Evolutionary conservation across 192 early-diverging fungal genomes (phyloP), one percentile per base, ranked within the genome.

Genomic region (Mortierella antarctica): DNA sequence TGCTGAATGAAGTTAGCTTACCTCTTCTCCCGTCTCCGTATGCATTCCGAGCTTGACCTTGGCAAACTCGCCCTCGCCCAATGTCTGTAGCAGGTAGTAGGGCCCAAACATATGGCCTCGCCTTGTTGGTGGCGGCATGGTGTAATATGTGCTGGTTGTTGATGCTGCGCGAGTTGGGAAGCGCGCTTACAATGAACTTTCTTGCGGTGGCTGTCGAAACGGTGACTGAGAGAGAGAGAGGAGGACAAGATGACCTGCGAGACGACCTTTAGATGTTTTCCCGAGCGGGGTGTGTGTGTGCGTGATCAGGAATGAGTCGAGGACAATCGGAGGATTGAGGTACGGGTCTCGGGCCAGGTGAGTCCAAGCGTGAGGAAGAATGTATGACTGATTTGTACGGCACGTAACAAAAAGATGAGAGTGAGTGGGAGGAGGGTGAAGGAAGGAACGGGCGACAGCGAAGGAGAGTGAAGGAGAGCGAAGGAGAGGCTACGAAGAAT

Each of bases 31-130:
- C 39, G 91, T 83, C 47, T 92, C 90, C 59, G 87, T 86, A 73
- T 99, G 96, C 77, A 95, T 91, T 12, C 95, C 96, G n/a, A 98
- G 91, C 84, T 99, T 99, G 70, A 98, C 96, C 83, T 99, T 97
- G 62, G 96, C 97, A 83, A 98, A 98, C 88, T 99, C 97, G 56
- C 97, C 97, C 84, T 98, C 96, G 67, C 97, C 96, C 39, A 99
- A 87, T 18, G 97, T 98, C 86, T 99, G 97, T 60, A 97, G 90
- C 69, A 99, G 89, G 17, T 96, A 80, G 87, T 99, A 99, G 69
- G 96, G 95, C 15, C 97, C 94, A 82, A 95, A 93, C 73, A 93
- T 90, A 45, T 89, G 90, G 56, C 88, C 83, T 80, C 85, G 86
- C 80, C 87, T 56, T 61, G 71, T 76, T 78, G 79, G 62, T 39